These are phyloP conservation scores for Termitomyces sp. DNA, from an alignment of 768 basidiomycete species.

Conservation along the genomic window DNA sequence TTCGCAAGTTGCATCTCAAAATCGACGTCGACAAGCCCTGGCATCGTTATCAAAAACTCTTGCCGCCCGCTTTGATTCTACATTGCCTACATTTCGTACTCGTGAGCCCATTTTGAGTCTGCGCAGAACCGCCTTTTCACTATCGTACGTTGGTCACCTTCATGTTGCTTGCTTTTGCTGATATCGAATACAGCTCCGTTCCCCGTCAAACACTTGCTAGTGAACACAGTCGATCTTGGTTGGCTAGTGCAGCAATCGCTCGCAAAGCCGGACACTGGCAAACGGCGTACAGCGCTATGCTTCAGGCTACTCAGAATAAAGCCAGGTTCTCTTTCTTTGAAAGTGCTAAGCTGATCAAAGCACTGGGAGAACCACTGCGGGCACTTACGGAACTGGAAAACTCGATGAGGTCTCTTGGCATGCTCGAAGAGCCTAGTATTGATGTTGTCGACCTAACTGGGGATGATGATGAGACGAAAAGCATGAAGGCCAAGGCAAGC, in stretches of 20 bases:
- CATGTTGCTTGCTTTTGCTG: background rate
- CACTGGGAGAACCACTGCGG: constrained; percentile 74
- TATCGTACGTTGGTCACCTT: constrained; percentile 46
- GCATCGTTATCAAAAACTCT: constrained; percentile 48
- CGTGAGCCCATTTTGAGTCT: constrained; percentile 89
- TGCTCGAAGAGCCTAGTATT: constrained; percentile 37
- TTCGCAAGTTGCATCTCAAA: constrained; percentile 32
- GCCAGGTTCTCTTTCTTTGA: constrained; percentile 82
- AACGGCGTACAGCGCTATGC: constrained; percentile 92
- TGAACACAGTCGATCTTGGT: constrained; percentile 84
- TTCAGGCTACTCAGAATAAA: constrained; percentile 79
- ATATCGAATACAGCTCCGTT: constrained; percentile 23
- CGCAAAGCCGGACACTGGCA: constrained; percentile 94
- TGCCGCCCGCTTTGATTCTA: constrained; percentile 64
- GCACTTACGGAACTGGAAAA: constrained; percentile 87
- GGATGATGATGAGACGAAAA: constrained; percentile 45
- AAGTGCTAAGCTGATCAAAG: constrained; percentile 82
- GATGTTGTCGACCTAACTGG: constrained; percentile 57
- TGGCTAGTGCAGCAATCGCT: constrained; percentile 92
- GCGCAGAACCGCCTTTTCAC: constrained; percentile 77
- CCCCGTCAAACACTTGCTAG: constrained; percentile 37
- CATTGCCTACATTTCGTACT: constrained; percentile 83
- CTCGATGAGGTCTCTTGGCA: constrained; percentile 52
- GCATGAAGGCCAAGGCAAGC: constrained; percentile 70
- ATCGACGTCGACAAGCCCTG: constrained; percentile 33